Base-by-base conservation (phyloP, 345 rosid species). In the Pistacia vera region DNA sequence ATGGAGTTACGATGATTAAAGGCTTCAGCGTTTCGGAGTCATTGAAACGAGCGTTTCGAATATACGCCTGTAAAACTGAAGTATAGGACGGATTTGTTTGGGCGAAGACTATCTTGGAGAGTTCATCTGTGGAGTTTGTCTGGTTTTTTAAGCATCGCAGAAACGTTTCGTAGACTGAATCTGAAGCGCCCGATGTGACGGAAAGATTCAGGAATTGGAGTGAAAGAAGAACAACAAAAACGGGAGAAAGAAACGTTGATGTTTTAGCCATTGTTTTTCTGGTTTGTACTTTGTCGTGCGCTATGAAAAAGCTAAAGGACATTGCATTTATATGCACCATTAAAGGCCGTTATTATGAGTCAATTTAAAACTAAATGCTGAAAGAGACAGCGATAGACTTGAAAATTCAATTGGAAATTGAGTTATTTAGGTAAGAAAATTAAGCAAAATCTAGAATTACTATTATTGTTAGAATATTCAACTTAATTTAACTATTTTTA, bases 41-140 rank as follows among this genome's bases (percentile, higher is more conserved):
- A 51, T 87, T 90, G 86, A 84, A 81, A 14, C 94, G 88, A 0
- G 92, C 79, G 57, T 90, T 90, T 12, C 94, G 83, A 17, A 88
- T 85, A 78, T 90, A 88, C 7, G 87, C 86, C 2, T 79, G 85
- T 1, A 90, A 83, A 11, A 86, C 85, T 4, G 90, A 78, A 12
- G 86, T 25, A 78, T 77, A 90, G 4, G 90, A 71, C 4, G 88
- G n/a, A 13, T 78, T 87, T 3, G 75, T 66, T 16, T 77, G 72
- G 3, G 91, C 60, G 70, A 52, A 75, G 8, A 90, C 80, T 2
- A 86, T 77, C 75, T 63, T 70, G 36, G 89, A 33, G 54, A 87
- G 51, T 11, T 63, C 8, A 5, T 77, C 77, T 11, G 58, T 49
- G 0, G 82, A 13, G 3, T 16, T 20, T 8, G 87, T 73, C 63